phyloP scores from a whole-genome alignment of 352 stramenopile species.

The Pythium apleroticum region DNA sequence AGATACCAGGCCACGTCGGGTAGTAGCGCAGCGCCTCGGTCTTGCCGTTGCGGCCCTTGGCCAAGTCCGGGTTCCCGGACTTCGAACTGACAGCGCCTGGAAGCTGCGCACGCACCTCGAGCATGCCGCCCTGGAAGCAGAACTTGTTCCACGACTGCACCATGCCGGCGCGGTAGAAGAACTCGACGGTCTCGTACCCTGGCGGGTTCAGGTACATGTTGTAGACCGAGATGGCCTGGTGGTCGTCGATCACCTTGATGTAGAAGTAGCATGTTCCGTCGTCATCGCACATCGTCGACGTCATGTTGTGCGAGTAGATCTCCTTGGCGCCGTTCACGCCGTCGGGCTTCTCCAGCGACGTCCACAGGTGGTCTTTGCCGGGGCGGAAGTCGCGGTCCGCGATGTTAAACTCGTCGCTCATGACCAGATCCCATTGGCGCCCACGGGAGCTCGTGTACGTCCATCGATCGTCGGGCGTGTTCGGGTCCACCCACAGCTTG shows the following conservation, averaged over 20 bases:
- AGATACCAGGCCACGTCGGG: slow-evolving; percentile 87
- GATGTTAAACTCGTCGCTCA: slow-evolving; percentile 19
- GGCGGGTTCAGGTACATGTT: slow-evolving; percentile 58
- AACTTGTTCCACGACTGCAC: slow-evolving; percentile 93
- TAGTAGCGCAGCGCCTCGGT: slow-evolving; percentile 30
- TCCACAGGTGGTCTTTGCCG: slow-evolving; percentile 92
- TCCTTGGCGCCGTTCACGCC: slow-evolving; percentile 91
- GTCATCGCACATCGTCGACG: slow-evolving; percentile 48
- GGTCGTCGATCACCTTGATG: slow-evolving; percentile 54
- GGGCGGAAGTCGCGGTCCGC: slow-evolving; percentile 86
- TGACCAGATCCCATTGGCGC: neutral
- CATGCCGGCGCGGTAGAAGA: slow-evolving; percentile 68
- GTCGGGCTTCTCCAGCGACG: slow-evolving; percentile 93
- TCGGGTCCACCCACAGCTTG: slow-evolving; percentile 50
- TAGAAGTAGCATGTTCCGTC: slow-evolving; percentile 60
- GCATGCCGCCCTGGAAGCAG: slow-evolving; percentile 90
- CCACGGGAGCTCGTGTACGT: slow-evolving; percentile 45
- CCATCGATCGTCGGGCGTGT: slow-evolving; percentile 40
- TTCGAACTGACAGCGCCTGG: slow-evolving; percentile 63
- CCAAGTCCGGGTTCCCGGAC: slow-evolving; percentile 34
- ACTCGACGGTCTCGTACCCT: slow-evolving; percentile 43
- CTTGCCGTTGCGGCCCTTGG: slow-evolving; percentile 27
- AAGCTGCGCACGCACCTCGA: slow-evolving; percentile 85
- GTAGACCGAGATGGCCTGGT: slow-evolving; percentile 44
- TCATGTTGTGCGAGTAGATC: slow-evolving; percentile 91